Conservation (phyloP, 2,329 filamentous ascomycete species). For the Fusarium brachygibbosum region DNA sequence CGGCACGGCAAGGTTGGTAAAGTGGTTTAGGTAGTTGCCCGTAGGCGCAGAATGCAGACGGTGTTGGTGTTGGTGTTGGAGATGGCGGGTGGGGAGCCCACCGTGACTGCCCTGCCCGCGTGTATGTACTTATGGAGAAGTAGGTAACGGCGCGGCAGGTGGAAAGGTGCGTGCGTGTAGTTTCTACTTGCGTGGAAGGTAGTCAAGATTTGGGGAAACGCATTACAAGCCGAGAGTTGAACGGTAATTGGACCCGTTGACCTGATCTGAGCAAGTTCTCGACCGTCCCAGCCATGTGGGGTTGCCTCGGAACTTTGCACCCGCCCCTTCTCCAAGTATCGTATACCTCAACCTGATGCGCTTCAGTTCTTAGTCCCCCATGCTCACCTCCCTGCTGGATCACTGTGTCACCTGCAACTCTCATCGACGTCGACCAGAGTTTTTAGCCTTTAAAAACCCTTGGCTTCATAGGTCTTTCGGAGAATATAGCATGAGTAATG, state of each 20-base stretch:
- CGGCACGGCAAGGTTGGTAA: conserved; percentile 10
- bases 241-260: conserved; percentile 17
- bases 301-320: conserved; percentile 38
- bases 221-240: not conserved
- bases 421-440: conserved; percentile 44
- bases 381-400: conserved; percentile 36
- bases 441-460: conserved; percentile 21
- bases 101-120: conserved; percentile 23
- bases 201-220: conserved; percentile 31
- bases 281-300: conserved; percentile 32
- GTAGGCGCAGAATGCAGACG: not conserved
- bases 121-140: not conserved
- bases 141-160: conserved; percentile 31
- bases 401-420: conserved; percentile 46
- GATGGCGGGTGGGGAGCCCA: conserved; percentile 36
- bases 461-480: conserved; percentile 2
- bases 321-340: conserved; percentile 19
- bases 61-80: conserved; percentile 10
- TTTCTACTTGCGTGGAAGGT: conserved; percentile 21
- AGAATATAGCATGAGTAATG: conserved; percentile 1
- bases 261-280: conserved; percentile 13
- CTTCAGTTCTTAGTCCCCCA: conserved; percentile 25
- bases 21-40: conserved; percentile 31
- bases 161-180: conserved; percentile 16
- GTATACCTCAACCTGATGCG: conserved; percentile 27